phyloP scores from a whole-genome alignment of 2,329 filamentous ascomycete species.

The Colletotrichum cuscutae region DNA sequence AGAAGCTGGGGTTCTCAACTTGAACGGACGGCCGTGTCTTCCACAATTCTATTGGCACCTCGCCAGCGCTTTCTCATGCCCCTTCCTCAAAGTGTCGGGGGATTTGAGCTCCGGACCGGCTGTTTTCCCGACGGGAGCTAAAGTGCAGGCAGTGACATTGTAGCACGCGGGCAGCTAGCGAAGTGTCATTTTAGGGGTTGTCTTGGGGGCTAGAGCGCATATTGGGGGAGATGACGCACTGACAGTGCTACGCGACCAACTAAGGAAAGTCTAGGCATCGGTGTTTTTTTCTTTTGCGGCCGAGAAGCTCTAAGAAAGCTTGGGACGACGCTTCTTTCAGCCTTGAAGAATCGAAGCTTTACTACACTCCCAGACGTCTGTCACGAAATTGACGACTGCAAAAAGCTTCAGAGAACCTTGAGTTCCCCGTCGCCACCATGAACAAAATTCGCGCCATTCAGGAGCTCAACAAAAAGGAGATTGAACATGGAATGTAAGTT shows the following conservation, averaged over 20 bases:
- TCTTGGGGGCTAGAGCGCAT: background rate
- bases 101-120: slow-evolving; percentile 32
- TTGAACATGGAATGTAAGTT: slow-evolving; percentile 84
- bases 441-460: slow-evolving; percentile 94
- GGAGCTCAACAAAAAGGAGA: slow-evolving; percentile 91
- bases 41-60: background rate
- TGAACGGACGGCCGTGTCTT: background rate
- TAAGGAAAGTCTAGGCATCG: background rate
- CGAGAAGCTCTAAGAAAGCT: slow-evolving; percentile 21
- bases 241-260: slow-evolving; percentile 10
- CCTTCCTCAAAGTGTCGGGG: slow-evolving; percentile 29
- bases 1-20: background rate
- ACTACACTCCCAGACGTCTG: background rate
- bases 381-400: background rate
- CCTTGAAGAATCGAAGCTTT: slow-evolving; percentile 28
- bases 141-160: background rate
- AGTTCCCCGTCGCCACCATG: slow-evolving; percentile 65
- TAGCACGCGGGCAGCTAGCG: slow-evolving; percentile 14
- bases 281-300: background rate
- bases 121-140: slow-evolving; percentile 30
- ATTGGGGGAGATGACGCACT: slow-evolving; percentile 30
- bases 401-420: background rate
- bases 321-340: slow-evolving; percentile 9
- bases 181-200: slow-evolving; percentile 24
- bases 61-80: background rate